phyloP scores from a whole-genome alignment of 257 asterid genomes.

The Fraxinus cuspidata region DNA sequence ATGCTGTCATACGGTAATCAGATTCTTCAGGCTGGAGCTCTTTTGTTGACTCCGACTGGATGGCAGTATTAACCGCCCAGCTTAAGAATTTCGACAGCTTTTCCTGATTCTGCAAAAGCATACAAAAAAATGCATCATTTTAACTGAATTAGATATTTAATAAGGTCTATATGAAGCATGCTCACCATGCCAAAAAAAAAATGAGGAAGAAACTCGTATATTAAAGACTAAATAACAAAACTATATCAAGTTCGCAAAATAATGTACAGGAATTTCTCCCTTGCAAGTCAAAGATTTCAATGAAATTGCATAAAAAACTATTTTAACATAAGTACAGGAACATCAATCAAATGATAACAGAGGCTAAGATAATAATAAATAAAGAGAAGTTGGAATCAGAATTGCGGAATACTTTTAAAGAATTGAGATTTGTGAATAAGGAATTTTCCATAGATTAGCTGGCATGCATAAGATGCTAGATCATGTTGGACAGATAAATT shows the following conservation, averaged over 20 bases:
- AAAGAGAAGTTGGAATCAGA: neutral
- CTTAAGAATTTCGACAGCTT: slow-evolving; percentile 62
- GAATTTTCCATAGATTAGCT: neutral
- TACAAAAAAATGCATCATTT: neutral
- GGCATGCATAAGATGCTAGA: neutral
- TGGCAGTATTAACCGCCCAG: slow-evolving; percentile 72
- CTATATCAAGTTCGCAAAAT: neutral
- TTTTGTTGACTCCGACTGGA: slow-evolving; percentile 43
- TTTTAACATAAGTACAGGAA: neutral
- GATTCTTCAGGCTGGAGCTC: slow-evolving; percentile 38
- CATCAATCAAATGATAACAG: neutral
- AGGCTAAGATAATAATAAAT: neutral
- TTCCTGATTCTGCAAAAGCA: slow-evolving; percentile 50
- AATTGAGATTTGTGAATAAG: neutral
- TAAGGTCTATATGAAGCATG: neutral
- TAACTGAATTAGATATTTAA: slow-evolving; percentile 7
- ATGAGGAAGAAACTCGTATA: neutral
- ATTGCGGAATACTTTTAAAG: neutral
- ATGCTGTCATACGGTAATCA: slow-evolving; percentile 22
- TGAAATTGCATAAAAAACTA: neutral
- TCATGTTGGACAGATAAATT: too few species aligned
- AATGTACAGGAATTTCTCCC: neutral
- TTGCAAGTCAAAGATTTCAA: neutral
- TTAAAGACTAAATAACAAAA: neutral
- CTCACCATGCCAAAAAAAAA: neutral